Percentiles rank a stretch among this genome's conserved stretches.
These are phyloP conservation scores for Exophiala mesophila DNA, from an alignment of 2,329 filamentous ascomycete species.

Conservation along the genomic window DNA sequence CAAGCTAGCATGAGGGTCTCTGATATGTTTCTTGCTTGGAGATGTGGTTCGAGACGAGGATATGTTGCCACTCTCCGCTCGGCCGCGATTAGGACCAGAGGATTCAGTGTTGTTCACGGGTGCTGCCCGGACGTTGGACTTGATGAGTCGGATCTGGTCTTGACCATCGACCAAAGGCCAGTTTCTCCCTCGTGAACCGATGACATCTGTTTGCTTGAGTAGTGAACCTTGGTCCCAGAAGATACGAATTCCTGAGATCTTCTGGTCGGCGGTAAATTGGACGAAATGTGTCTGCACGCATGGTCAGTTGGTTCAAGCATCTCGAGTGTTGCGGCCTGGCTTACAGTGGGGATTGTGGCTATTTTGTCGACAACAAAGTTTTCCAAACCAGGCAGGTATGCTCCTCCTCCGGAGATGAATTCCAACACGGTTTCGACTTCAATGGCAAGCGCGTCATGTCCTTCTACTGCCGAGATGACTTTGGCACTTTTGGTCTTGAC, in stretches of 20 bases:
- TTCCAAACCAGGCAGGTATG: conserved; percentile 82
- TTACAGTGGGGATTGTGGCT: conserved; percentile 74
- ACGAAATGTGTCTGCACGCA: conserved; percentile 73
- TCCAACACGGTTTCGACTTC: conserved; percentile 80
- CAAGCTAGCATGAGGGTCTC: conserved; percentile 40
- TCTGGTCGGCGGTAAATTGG: conserved; percentile 67
- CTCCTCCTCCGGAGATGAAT: conserved; percentile 74
- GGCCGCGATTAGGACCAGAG: conserved; percentile 19
- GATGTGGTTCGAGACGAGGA: conserved; percentile 27
- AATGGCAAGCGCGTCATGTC: conserved; percentile 61
- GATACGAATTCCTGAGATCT: conserved; percentile 81
- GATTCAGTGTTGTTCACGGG: conserved; percentile 24
- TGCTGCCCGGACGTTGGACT: conserved; percentile 44
- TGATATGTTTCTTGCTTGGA: conserved; percentile 39
- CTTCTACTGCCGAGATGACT: conserved; percentile 69
- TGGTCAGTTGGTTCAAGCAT: conserved; percentile 12
- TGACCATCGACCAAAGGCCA: conserved; percentile 90
- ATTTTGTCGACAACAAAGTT: conserved; percentile 84
- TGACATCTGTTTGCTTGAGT: conserved; percentile 88
- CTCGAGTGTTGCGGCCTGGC: too few relatives aligned
- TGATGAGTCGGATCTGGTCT: conserved; percentile 76
- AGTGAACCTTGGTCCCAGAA: conserved; percentile 95
- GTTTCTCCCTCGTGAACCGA: conserved; percentile 81
- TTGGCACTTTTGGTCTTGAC: conserved; percentile 80
- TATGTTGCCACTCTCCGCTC: conserved; percentile 17